These are phyloP conservation scores for Kentomonas sorsogonicus DNA, from an alignment of 208 protist genomes.

Conservation along the genomic window DNA sequence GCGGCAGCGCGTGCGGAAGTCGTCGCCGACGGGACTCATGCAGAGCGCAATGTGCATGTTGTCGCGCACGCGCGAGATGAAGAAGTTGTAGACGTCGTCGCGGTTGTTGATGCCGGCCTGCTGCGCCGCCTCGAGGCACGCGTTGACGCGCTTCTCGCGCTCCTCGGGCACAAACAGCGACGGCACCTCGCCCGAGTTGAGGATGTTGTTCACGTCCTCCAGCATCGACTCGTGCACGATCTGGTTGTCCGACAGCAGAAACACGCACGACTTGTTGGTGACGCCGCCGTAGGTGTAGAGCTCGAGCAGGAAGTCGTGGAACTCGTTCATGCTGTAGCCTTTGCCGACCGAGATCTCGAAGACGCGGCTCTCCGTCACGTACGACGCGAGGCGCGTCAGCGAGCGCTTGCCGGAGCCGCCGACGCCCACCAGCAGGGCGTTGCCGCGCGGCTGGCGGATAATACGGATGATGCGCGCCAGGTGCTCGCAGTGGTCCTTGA, in stretches of 20 bases:
- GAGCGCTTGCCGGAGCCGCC: slow-evolving; percentile 96
- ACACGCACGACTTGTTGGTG: slow-evolving; percentile 82
- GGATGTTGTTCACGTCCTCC: slow-evolving; percentile 97
- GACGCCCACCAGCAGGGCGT: slow-evolving; percentile 96
- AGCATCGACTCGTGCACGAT: slow-evolving; percentile 95
- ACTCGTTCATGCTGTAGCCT: slow-evolving; percentile 89
- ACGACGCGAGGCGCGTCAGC: slow-evolving; percentile 91
- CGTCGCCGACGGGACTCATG: slow-evolving; percentile 95
- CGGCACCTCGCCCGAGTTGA: slow-evolving; percentile 97
- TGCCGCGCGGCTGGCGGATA: slow-evolving; percentile 95
- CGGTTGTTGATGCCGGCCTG: slow-evolving; percentile 84
- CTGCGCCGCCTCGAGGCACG: slow-evolving; percentile 83
- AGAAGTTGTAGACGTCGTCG: slow-evolving; percentile 92
- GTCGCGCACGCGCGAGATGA: slow-evolving; percentile 93
- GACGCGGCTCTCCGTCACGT: slow-evolving; percentile 84
- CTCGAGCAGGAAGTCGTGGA: slow-evolving; percentile 90
- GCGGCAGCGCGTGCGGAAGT: slow-evolving; percentile 91
- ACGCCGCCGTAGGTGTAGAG: slow-evolving; percentile 89
- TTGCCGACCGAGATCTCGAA: slow-evolving; percentile 92
- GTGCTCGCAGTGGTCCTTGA: slow-evolving; percentile 95
- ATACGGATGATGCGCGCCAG: slow-evolving; percentile 94
- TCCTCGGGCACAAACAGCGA: slow-evolving; percentile 96
- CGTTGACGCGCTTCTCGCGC: slow-evolving; percentile 93
- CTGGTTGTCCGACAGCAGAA: slow-evolving; percentile 95
- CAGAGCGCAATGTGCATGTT: slow-evolving; percentile 96